phyloP scores from a whole-genome alignment of 2,329 filamentous ascomycete species.

The Colletotrichum higginsianum region DNA sequence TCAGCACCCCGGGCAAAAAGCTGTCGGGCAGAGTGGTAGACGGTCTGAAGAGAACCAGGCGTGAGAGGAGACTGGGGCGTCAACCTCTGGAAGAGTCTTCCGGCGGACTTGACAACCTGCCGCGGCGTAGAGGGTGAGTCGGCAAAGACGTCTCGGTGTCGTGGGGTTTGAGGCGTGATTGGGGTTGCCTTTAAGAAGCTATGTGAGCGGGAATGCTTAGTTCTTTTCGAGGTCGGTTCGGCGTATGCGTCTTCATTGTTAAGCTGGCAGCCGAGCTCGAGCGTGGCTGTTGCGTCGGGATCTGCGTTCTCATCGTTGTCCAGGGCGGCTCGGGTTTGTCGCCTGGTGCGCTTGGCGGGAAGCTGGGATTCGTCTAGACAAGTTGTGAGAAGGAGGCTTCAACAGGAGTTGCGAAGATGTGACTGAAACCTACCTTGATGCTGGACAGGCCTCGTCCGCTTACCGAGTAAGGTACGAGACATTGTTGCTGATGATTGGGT shows the following conservation, averaged over 20 bases:
- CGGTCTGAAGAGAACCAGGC: slow-evolving; percentile 77
- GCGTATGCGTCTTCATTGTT: slow-evolving; percentile 52
- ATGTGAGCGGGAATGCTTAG: slow-evolving; percentile 49
- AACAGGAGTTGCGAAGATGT: neutral
- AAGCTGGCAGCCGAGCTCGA: slow-evolving; percentile 61
- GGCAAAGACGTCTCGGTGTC: slow-evolving; percentile 84
- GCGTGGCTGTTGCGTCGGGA: slow-evolving; percentile 54
- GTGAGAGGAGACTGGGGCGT: slow-evolving; percentile 84
- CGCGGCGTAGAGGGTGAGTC: slow-evolving; percentile 84
- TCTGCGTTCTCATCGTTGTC: slow-evolving; percentile 80
- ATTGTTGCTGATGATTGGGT: slow-evolving; percentile 34
- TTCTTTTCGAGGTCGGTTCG: slow-evolving; percentile 46
- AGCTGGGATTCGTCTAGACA: slow-evolving; percentile 44
- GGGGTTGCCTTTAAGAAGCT: slow-evolving; percentile 61
- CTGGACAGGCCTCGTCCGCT: slow-evolving; percentile 44
- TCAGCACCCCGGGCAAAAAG: slow-evolving; percentile 86
- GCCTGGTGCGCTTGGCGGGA: slow-evolving; percentile 64
- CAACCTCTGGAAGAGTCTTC: slow-evolving; percentile 81
- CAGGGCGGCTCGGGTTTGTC: slow-evolving; percentile 56
- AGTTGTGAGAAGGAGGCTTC: slow-evolving; percentile 21
- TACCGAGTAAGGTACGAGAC: slow-evolving; percentile 46
- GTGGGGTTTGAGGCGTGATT: slow-evolving; percentile 80
- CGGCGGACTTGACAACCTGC: slow-evolving; percentile 84
- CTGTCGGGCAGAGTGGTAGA: slow-evolving; percentile 91
- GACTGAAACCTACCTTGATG: slow-evolving; percentile 43